Conservation (phyloP, 164 flowering plant species). For the Amborella trichopoda region DNA sequence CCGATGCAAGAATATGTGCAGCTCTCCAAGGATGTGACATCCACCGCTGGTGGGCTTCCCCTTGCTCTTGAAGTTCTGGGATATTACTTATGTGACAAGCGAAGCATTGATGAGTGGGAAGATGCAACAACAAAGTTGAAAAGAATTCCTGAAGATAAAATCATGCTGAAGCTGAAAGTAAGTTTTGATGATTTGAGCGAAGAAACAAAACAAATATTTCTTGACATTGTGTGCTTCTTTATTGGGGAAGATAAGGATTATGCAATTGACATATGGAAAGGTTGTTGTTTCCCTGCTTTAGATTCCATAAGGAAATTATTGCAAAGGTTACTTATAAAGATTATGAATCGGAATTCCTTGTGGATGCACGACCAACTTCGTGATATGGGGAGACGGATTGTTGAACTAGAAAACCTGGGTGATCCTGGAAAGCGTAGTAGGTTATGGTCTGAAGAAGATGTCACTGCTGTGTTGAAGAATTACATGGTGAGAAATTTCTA, state of each 20-base stretch:
- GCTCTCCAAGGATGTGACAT: background rate
- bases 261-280: slow-evolving; percentile 1
- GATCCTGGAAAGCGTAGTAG: background rate
- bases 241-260: background rate
- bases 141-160: background rate
- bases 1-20: background rate
- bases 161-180: background rate
- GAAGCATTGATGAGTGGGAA: background rate
- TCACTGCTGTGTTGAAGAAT: background rate
- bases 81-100: background rate
- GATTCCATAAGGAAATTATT: background rate
- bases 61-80: background rate
- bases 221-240: background rate
- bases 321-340: background rate
- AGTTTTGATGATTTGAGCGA: background rate
- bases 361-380: slow-evolving; percentile 1
- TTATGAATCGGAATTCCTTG: background rate
- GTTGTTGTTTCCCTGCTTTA: background rate
- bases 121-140: background rate
- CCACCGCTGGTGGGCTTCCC: background rate
- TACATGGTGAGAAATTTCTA: background rate
- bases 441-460: background rate
- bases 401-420: background rate
- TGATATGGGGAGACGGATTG: background rate
- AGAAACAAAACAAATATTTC: background rate